A percentile compares a stretch with the other conserved stretches of the same genome.
Conservation (phyloP, 805 yeast genomes). For the Pichia manshurica region DNA sequence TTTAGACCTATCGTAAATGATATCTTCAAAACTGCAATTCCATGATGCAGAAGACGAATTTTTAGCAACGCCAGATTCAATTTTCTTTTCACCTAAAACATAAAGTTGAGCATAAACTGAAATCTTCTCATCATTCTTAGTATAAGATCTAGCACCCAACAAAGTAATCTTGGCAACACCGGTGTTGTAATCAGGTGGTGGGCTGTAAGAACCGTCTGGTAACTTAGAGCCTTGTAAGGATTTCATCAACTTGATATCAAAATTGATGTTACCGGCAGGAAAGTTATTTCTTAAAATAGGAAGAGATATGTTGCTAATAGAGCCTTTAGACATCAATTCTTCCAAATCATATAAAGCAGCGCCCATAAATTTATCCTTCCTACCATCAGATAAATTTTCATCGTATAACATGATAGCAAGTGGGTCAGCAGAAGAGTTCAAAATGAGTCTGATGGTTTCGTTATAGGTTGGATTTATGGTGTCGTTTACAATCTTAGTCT, state of each 20-base stretch:
- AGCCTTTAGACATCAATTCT: conserved; percentile 48
- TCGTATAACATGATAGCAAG: conserved; percentile 66
- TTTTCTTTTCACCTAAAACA: conserved; percentile 53
- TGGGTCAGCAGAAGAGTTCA: conserved; percentile 77
- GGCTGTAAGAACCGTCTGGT: conserved; percentile 77
- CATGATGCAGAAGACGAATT: conserved; percentile 63
- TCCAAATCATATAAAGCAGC: conserved; percentile 68
- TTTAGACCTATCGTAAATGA: conserved; percentile 63
- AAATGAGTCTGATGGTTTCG: conserved; percentile 65
- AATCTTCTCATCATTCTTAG: conserved; percentile 35
- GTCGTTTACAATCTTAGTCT: conserved; percentile 62
- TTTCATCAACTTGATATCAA: conserved; percentile 72
- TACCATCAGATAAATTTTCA: conserved; percentile 55
- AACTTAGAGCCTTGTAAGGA: conserved; percentile 55
- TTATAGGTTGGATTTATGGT: conserved; percentile 78
- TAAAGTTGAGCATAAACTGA: conserved; percentile 68
- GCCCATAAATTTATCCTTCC: conserved; percentile 77
- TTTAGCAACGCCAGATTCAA: conserved; percentile 54
- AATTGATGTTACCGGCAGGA: conserved; percentile 68
- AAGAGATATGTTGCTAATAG: conserved; percentile 43
- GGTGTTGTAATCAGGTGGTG: conserved; percentile 89
- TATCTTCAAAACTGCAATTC: conserved; percentile 52
- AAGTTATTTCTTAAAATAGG: conserved; percentile 76
- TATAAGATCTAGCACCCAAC: conserved; percentile 53
- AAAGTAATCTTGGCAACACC: conserved; percentile 78